phyloP scores from a whole-genome alignment of 2,329 filamentous ascomycete genomes.

The Sphaerulina musiva region DNA sequence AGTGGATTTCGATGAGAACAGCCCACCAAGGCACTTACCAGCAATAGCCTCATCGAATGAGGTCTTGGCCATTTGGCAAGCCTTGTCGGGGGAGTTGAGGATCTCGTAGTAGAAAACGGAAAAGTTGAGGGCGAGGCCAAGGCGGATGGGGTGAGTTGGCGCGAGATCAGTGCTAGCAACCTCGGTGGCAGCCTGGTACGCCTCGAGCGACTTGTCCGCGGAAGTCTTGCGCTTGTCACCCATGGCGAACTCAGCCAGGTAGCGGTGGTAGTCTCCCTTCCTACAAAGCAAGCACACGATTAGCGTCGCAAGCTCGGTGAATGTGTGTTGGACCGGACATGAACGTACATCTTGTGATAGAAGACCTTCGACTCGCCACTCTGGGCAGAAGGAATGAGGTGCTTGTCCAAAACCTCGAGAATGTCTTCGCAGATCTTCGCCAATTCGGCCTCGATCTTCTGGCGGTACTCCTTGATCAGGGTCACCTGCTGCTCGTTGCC shows the following conservation, averaged over 20 bases:
- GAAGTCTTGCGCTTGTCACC: slow-evolving; percentile 93
- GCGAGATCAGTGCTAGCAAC: slow-evolving; percentile 83
- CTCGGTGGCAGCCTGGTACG: slow-evolving; percentile 91
- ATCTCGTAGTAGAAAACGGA: slow-evolving; percentile 99
- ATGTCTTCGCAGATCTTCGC: slow-evolving; percentile 98
- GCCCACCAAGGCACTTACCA: slow-evolving; percentile 42
- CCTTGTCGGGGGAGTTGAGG: slow-evolving; percentile 94
- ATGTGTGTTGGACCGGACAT: background rate
- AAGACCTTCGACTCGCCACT: slow-evolving; percentile 98
- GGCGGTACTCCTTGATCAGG: slow-evolving; percentile 95
- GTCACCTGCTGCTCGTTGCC: slow-evolving; percentile 84
- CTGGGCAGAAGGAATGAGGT: slow-evolving; percentile 89
- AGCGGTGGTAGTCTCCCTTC: slow-evolving; percentile 99
- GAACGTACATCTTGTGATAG: slow-evolving; percentile 94
- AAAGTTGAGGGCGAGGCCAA: slow-evolving; percentile 89
- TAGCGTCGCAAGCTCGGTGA: slow-evolving; percentile 3
- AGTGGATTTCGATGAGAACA: slow-evolving; percentile 3
- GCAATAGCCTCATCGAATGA: slow-evolving; percentile 96
- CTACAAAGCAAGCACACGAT: slow-evolving; percentile 43
- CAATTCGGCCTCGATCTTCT: slow-evolving; percentile 96
- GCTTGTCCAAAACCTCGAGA: slow-evolving; percentile 86
- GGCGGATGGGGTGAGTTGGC: slow-evolving; percentile 86
- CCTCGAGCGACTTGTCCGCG: slow-evolving; percentile 89
- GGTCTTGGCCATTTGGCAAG: slow-evolving; percentile 95
- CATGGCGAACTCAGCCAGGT: slow-evolving; percentile 92